These are phyloP conservation scores for Hydnomerulius pinastri DNA, from an alignment of 768 basidiomycete species.

Conservation along the genomic window DNA sequence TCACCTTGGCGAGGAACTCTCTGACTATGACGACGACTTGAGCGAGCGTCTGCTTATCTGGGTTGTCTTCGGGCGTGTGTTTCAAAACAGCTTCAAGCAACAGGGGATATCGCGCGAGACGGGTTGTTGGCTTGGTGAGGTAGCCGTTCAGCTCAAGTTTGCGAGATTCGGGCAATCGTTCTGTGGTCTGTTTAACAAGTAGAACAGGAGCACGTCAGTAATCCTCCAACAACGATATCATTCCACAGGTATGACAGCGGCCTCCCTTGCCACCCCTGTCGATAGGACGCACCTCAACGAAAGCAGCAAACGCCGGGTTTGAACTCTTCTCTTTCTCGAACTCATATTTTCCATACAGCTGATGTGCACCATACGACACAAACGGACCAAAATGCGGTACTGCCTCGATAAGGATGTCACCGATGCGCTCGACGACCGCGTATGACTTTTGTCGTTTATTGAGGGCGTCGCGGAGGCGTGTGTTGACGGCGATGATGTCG, in stretches of 20 bases:
- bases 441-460: constrained; percentile 95
- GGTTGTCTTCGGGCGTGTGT: constrained; percentile 87
- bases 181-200: constrained; percentile 63
- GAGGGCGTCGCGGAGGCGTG: constrained; percentile 86
- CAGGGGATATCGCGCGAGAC: constrained; percentile 94
- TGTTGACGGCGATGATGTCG: constrained; percentile 92
- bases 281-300: constrained; percentile 76
- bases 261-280: no score
- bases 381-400: constrained; percentile 92
- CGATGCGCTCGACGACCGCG: constrained; percentile 89
- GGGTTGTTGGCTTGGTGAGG: constrained; percentile 96
- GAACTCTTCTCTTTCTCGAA: constrained; percentile 98
- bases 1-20: constrained; percentile 85
- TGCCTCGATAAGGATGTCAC: constrained; percentile 85
- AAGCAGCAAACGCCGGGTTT: constrained; percentile 90
- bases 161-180: constrained; percentile 90
- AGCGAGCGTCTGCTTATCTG: constrained; percentile 77
- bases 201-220: constrained; percentile 1
- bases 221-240: neutral
- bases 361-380: constrained; percentile 93
- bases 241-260: no score
- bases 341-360: constrained; percentile 97
- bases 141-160: constrained; percentile 98
- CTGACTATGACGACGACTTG: constrained; percentile 77
- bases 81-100: constrained; percentile 90